Conservation (phyloP, 176 grass and related monocot species). For the Triticum timopheevii region DNA sequence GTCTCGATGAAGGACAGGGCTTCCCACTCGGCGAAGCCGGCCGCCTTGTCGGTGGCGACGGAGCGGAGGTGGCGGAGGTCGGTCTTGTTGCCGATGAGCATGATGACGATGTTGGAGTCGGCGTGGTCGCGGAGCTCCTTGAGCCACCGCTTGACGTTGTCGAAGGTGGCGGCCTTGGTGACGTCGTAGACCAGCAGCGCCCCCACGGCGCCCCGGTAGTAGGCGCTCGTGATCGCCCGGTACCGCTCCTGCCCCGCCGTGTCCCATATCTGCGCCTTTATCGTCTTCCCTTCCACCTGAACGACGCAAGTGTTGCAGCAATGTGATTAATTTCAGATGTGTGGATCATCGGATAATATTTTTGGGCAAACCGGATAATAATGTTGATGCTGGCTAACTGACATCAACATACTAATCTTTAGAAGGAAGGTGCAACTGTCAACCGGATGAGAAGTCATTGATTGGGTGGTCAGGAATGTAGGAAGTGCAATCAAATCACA, state of each 20-base stretch:
- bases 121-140: slow-evolving; percentile 73
- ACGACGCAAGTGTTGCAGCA: background rate
- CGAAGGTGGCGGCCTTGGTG: slow-evolving; percentile 61
- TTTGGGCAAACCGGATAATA: background rate
- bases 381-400: background rate
- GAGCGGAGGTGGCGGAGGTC: slow-evolving; percentile 65
- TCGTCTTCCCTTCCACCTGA: slow-evolving; percentile 67
- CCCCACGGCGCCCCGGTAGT: slow-evolving; percentile 75
- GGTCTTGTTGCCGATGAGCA: slow-evolving; percentile 83
- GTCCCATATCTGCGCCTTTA: slow-evolving; percentile 84
- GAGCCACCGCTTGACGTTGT: slow-evolving; percentile 67
- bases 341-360: background rate
- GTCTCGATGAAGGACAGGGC: slow-evolving; percentile 72
- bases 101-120: slow-evolving; percentile 57
- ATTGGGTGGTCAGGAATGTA: background rate
- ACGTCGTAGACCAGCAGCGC: slow-evolving; percentile 82
- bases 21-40: slow-evolving; percentile 52
- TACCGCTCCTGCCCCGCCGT: slow-evolving; percentile 76
- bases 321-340: background rate
- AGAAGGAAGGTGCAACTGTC: background rate
- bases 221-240: slow-evolving; percentile 75
- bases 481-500: background rate
- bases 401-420: background rate
- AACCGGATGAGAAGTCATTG: background rate
- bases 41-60: slow-evolving; percentile 45